These are phyloP conservation scores for Leccinum subrobustum DNA, from an alignment of 1,284 basidiomycete genomes.

Conservation along the genomic window DNA sequence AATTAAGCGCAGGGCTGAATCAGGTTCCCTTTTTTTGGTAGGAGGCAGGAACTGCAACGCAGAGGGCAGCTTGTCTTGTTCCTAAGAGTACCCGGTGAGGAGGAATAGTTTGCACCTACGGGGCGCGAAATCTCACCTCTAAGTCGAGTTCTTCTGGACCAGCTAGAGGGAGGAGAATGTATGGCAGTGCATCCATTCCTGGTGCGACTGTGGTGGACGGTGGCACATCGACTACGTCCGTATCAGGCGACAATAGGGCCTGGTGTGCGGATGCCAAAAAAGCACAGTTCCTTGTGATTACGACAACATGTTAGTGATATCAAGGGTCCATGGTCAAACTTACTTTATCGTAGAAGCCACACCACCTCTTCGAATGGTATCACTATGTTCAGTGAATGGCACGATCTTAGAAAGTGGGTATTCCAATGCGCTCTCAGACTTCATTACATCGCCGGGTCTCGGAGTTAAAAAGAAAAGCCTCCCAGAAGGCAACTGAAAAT, in stretches of 20 bases:
- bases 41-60: slow-evolving; percentile 87
- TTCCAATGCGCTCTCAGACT: slow-evolving; percentile 48
- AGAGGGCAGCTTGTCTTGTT: slow-evolving; percentile 84
- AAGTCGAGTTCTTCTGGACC: slow-evolving; percentile 93
- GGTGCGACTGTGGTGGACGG: slow-evolving; percentile 62
- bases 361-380: slow-evolving; percentile 83
- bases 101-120: background rate
- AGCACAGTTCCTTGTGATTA: slow-evolving; percentile 64
- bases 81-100: slow-evolving; percentile 44
- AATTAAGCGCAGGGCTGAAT: slow-evolving; percentile 77
- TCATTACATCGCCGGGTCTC: slow-evolving; percentile 42
- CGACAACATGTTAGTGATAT: slow-evolving; percentile 5
- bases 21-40: slow-evolving; percentile 83
- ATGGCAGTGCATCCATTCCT: slow-evolving; percentile 81
- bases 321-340: slow-evolving; percentile 20
- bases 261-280: slow-evolving; percentile 69
- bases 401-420: slow-evolving; percentile 82
- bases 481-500: slow-evolving; percentile 58
- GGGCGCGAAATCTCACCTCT: slow-evolving; percentile 51
- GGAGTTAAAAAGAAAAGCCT: slow-evolving; percentile 72
- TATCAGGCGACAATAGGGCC: slow-evolving; percentile 67
- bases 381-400: slow-evolving; percentile 85
- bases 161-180: slow-evolving; percentile 87
- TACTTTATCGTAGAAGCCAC: slow-evolving; percentile 86
- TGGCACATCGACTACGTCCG: slow-evolving; percentile 45